phyloP scores from a whole-genome alignment of 345 rosid genomes.

The Acer campestre region DNA sequence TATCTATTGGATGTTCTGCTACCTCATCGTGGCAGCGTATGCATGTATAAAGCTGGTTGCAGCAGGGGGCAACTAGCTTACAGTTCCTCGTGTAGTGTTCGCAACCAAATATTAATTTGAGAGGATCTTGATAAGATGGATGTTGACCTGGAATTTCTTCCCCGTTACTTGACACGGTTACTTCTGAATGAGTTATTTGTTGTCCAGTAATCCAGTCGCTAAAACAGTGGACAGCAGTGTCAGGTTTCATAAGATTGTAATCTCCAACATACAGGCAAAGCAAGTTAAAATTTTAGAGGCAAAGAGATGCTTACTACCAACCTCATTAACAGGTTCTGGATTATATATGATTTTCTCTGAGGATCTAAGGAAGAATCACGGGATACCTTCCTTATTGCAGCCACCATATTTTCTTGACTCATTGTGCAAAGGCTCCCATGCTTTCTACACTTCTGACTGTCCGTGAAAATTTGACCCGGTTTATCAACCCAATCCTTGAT shows the following conservation, averaged over 20 bases:
- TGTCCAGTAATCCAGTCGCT: constrained; percentile 75
- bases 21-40: constrained; percentile 85
- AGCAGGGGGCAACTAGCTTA: constrained; percentile 71
- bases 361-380: constrained; percentile 66
- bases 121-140: constrained; percentile 61
- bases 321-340: constrained; percentile 80
- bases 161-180: constrained; percentile 25
- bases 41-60: constrained; percentile 68
- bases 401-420: constrained; percentile 68
- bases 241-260: constrained; percentile 22
- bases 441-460: constrained; percentile 31
- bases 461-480: constrained; percentile 29
- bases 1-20: constrained; percentile 66
- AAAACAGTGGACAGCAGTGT: constrained; percentile 40
- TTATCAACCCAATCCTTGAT: constrained; percentile 13
- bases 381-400: constrained; percentile 68
- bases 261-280: not conserved
- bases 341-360: constrained; percentile 56
- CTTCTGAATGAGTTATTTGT: constrained; percentile 36
- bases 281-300: not conserved
- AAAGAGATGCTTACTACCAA: constrained; percentile 26
- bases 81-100: constrained; percentile 81
- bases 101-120: constrained; percentile 53
- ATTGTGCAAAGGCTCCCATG: constrained; percentile 39
- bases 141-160: constrained; percentile 55